Evolutionary conservation across 139 green algal genomes (phyloP).

Genomic region (Chlorella sp.): DNA sequence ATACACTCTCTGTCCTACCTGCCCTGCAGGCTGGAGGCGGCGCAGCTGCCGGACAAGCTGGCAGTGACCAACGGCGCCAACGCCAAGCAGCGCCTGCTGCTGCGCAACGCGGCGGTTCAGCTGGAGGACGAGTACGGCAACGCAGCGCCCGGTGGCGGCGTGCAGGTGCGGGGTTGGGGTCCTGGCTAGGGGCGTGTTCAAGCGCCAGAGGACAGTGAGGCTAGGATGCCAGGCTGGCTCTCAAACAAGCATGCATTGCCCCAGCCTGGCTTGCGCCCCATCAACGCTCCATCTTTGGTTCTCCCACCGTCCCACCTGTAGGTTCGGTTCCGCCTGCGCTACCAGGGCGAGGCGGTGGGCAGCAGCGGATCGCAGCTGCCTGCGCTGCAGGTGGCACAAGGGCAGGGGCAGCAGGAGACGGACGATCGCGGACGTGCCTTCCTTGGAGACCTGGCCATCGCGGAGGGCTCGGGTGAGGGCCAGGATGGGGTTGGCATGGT

Average conservation of each 20-base stretch:
- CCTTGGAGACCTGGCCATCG: slow-evolving; percentile 58
- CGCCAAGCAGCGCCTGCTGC: slow-evolving; percentile 40
- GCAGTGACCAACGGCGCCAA: slow-evolving; percentile 51
- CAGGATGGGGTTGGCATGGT: not conserved
- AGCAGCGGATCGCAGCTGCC: slow-evolving; percentile 39
- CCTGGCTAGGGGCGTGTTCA: no score
- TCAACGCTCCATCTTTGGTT: no score
- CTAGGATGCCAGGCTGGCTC: not conserved
- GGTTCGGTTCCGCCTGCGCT: slow-evolving; percentile 53
- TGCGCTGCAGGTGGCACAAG: slow-evolving; percentile 32
- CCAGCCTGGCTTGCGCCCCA: no score
- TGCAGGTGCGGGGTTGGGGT: slow-evolving; percentile 42
- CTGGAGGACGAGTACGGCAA: slow-evolving; percentile 68
- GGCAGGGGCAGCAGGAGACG: slow-evolving; percentile 25
- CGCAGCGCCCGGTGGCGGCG: slow-evolving; percentile 26
- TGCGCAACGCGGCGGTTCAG: slow-evolving; percentile 59
- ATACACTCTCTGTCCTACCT: not conserved
- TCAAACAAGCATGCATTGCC: not conserved
- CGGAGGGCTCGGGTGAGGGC: slow-evolving; percentile 53
- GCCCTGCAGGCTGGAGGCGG: slow-evolving; percentile 44
- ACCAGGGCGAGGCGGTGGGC: not conserved
- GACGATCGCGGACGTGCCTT: slow-evolving; percentile 62
- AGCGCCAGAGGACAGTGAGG: no score
- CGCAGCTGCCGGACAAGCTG: slow-evolving; percentile 35
- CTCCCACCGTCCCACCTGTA: slow-evolving; percentile 12